Conservation (phyloP, 2,329 filamentous ascomycete genomes). For the Trichophyton verrucosum region DNA sequence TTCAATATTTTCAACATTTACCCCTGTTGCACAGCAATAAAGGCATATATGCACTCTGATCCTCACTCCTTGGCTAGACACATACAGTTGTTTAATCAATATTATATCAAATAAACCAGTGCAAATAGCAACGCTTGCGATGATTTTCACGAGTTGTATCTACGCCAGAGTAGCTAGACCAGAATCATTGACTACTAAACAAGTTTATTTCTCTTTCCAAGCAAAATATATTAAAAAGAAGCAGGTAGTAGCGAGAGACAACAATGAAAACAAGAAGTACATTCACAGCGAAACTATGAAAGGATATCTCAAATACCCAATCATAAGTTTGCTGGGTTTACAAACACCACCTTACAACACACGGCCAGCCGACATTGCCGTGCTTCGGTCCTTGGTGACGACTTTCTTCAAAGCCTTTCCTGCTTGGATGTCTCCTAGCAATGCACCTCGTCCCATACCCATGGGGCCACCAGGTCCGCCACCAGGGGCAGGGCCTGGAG, state of each 20-base stretch:
- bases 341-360: conserved; percentile 39
- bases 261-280: background rate
- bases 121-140: no score
- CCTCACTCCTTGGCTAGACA: no score
- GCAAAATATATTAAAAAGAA: background rate
- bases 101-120: no score
- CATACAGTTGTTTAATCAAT: no score
- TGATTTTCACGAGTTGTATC: no score
- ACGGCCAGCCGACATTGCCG: conserved; percentile 58
- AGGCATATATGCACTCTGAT: no score
- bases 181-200: background rate
- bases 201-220: conserved; percentile 4
- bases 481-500: conserved; percentile 13
- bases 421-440: conserved; percentile 72
- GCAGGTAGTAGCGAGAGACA: no score
- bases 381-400: conserved; percentile 75
- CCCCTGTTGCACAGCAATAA: no score
- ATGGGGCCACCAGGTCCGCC: background rate
- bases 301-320: background rate
- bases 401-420: conserved; percentile 76
- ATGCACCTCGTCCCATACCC: conserved; percentile 38
- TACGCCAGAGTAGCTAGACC: no score
- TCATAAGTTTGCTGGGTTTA: background rate
- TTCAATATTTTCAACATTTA: background rate
- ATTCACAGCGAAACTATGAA: background rate